These are phyloP conservation scores for Geranomyces variabilis DNA, from an alignment of 192 early-diverging fungal species.

Conservation along the genomic window DNA sequence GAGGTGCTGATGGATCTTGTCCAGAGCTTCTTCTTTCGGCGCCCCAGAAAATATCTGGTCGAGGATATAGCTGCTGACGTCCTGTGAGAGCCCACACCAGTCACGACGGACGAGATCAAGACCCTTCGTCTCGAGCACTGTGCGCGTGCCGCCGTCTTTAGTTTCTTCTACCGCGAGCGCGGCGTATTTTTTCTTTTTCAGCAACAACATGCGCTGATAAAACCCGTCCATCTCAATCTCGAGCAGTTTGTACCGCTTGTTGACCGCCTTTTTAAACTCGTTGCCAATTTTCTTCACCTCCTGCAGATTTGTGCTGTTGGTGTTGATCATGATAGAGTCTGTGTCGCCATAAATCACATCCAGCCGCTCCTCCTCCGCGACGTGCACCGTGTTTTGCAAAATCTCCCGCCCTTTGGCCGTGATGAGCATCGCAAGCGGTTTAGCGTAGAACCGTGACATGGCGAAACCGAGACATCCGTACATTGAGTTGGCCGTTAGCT, in stretches of 20 bases:
- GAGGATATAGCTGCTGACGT: constrained; percentile 63
- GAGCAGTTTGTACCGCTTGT: constrained; percentile 88
- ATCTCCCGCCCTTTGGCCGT: constrained; percentile 95
- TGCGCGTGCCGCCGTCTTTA: constrained; percentile 36
- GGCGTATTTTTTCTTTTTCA: constrained; percentile 99
- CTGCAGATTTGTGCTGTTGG: constrained; percentile 69
- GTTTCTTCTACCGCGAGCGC: constrained; percentile 69
- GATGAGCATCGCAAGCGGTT: constrained; percentile 96
- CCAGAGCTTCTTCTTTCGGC: constrained; percentile 73
- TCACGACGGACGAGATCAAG: constrained; percentile 95
- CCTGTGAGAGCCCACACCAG: constrained; percentile 94
- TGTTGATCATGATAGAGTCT: constrained; percentile 98
- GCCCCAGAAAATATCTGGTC: constrained; percentile 66
- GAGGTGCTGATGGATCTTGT: constrained; percentile 80
- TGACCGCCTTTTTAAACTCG: constrained; percentile 81
- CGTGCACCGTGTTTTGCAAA: constrained; percentile 86
- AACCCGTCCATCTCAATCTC: constrained; percentile 98
- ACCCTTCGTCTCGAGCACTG: constrained; percentile 83
- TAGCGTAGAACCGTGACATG: constrained; percentile 93
- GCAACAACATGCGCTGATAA: constrained; percentile 84
- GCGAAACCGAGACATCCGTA: constrained; percentile 96
- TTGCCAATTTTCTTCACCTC: constrained; percentile 81
- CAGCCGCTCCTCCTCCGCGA: constrained; percentile 76
- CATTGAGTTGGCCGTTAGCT: constrained; percentile 98
- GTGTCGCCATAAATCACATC: constrained; percentile 99